Base-by-base conservation (phyloP, 129 eudicot genomes). In the Arctium minus region DNA sequence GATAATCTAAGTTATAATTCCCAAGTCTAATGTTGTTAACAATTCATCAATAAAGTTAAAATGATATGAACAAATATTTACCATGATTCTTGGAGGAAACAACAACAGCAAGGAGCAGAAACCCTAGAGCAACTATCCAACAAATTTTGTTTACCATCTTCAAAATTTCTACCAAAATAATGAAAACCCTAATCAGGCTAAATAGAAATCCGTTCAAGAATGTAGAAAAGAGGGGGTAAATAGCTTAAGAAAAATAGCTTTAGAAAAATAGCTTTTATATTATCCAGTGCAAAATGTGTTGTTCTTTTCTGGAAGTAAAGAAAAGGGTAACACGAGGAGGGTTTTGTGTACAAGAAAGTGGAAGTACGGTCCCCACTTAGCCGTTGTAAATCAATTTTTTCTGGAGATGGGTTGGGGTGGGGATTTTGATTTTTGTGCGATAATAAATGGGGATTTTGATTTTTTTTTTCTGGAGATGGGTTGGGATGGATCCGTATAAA, bases 31-130 rank as follows among this genome's bases (percentile, higher is more conserved):
- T 27, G 8, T 33, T 42, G 69, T 27, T 8, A 22, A 39, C 35
- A 69, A 8, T n/a, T 70, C 29, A 39, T 62, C 70, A 18, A 62
- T 9, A 62, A 62, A 74, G 39, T 10, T 8, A 8, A 82, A 48
- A 69, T 27, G 2, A 50, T 11, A 3, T 5, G 4, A n/a, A 73
- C 7, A 22, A 8, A n/a, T 3, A 38, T 44, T 83, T 90, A 93
- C 97, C 97, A 88, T 88, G 97, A 82, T 86, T 78, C 86, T 88
- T 89, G 88, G 96, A 91, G 76, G 85, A 85, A 85, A 86, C 96
- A 88, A 46, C 42, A 76, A 88, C 88, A 70, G 81, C 85, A 5
- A 89, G 91, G 12, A 93, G 83, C 60, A 93, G 62, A 79, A 79
- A 29, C 50, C 78, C 89, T 27, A 91, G 70, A 73, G 74, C 64